Evolutionary conservation across 192 early-diverging fungal genomes (phyloP).

Genomic region (Entophlyctis helioformis): DNA sequence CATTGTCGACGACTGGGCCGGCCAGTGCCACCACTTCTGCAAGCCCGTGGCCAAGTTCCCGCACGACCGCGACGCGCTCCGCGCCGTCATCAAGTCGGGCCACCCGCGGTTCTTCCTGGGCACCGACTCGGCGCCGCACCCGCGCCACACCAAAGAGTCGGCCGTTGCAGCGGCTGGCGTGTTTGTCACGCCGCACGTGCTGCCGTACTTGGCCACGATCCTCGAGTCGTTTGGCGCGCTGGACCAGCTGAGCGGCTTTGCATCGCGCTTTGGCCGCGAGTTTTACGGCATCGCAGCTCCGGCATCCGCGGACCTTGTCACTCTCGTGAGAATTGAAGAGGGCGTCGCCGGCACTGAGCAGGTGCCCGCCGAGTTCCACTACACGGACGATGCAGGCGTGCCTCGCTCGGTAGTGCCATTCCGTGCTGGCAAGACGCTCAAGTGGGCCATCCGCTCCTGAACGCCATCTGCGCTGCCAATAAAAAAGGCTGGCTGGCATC

Average conservation of each 20-base stretch:
- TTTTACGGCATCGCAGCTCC: slow-evolving; percentile 70
- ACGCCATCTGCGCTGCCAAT: neutral
- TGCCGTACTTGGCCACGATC: slow-evolving; percentile 80
- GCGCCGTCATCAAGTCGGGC: slow-evolving; percentile 52
- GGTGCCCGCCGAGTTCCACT: slow-evolving; percentile 42
- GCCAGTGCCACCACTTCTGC: slow-evolving; percentile 91
- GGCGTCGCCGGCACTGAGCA: slow-evolving; percentile 6
- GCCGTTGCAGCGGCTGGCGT: slow-evolving; percentile 78
- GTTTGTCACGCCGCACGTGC: slow-evolving; percentile 74
- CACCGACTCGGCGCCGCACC: slow-evolving; percentile 94
- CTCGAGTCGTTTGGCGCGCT: slow-evolving; percentile 79
- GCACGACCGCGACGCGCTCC: slow-evolving; percentile 78
- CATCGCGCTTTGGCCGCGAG: slow-evolving; percentile 65
- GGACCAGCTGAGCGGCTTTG: slow-evolving; percentile 67
- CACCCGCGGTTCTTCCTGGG: slow-evolving; percentile 96
- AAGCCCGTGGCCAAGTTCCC: slow-evolving; percentile 98
- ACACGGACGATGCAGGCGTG: slow-evolving; percentile 32
- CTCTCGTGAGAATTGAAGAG: slow-evolving; percentile 23
- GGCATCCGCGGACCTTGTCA: slow-evolving; percentile 20
- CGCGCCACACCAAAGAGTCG: slow-evolving; percentile 73
- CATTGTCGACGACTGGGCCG: slow-evolving; percentile 96
- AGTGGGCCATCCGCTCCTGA: slow-evolving; percentile 4
- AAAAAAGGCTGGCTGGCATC: no score
- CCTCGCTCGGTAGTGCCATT: slow-evolving; percentile 70
- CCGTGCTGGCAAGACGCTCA: slow-evolving; percentile 48